Conservation (phyloP, 257 asterid species). For the Salvia splendens region DNA sequence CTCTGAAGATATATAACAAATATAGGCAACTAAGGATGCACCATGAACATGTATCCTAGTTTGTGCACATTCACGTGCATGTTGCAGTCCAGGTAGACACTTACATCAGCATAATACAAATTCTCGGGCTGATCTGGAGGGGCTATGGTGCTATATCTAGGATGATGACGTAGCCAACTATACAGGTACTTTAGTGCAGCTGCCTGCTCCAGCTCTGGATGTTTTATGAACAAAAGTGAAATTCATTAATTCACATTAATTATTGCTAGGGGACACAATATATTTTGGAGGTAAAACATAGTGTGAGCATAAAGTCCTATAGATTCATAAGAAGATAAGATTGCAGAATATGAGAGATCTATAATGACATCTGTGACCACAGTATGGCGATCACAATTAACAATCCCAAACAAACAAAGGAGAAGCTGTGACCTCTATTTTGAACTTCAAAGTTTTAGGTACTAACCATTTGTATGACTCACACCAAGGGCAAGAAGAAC, state of each 20-base stretch:
- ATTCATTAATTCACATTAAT: constrained; percentile 10
- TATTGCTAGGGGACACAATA: constrained; percentile 8
- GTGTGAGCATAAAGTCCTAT: constrained; percentile 14
- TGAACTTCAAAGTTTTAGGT: constrained; percentile 26
- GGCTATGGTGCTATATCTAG: constrained; percentile 75
- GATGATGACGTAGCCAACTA: constrained; percentile 93
- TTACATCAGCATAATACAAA: constrained; percentile 86
- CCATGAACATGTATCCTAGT: constrained; percentile 3
- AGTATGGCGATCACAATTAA: not conserved
- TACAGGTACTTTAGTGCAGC: constrained; percentile 88
- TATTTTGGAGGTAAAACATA: constrained; percentile 1
- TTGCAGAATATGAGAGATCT: not conserved
- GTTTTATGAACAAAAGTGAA: constrained; percentile 29
- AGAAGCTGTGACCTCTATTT: constrained; percentile 2
- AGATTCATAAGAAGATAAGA: not conserved
- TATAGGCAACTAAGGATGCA: constrained; percentile 7
- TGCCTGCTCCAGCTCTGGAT: constrained; percentile 93
- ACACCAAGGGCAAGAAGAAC: constrained; percentile 99
- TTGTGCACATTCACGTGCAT: not conserved
- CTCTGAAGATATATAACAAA: not conserved
- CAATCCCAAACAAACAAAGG: constrained; percentile 11
- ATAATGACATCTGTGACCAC: constrained; percentile 12
- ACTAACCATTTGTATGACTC: constrained; percentile 98
- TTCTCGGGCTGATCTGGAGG: constrained; percentile 74
- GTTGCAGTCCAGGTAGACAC: constrained; percentile 32